Percentiles rank a stretch among this genome's conserved stretches.
Conservation (phyloP, 2,329 filamentous ascomycete genomes). For the Fusarium pilosicola region DNA sequence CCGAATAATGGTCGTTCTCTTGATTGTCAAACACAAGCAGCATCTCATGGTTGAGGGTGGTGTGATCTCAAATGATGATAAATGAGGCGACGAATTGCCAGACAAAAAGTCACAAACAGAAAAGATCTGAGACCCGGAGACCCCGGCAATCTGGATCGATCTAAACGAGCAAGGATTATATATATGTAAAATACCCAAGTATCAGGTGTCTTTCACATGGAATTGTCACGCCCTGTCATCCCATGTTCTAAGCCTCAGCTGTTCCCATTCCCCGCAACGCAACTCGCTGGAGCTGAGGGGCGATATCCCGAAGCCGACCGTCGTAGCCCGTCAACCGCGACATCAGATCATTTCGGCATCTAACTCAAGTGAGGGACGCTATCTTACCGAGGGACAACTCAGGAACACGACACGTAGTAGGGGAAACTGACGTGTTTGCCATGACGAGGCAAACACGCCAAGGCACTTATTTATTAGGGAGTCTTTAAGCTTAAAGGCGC, state of each 20-base stretch:
- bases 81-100: not conserved
- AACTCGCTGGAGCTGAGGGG: not conserved
- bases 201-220: not conserved
- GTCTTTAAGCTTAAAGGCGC: slow-evolving; percentile 37
- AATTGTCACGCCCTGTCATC: not conserved
- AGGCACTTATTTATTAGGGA: not conserved
- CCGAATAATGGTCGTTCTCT: rapidly evolving
- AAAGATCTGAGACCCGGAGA: not conserved
- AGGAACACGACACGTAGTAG: slow-evolving; percentile 16
- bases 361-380: slow-evolving; percentile 1
- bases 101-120: not conserved
- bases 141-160: not conserved
- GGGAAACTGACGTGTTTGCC: slow-evolving; percentile 12
- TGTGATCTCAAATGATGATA: not conserved
- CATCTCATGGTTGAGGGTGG: not conserved
- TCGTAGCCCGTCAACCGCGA: slow-evolving; percentile 15
- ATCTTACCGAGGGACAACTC: slow-evolving; percentile 33
- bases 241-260: not conserved
- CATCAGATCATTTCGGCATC: slow-evolving; percentile 33
- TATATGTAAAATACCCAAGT: not conserved
- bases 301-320: slow-evolving; percentile 35
- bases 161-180: not conserved
- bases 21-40: not conserved
- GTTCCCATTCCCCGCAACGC: slow-evolving; percentile 19
- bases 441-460: not conserved